Evolutionary conservation across 306 rosid genomes (phyloP).

Genomic region (Leucaena leucocephala): DNA sequence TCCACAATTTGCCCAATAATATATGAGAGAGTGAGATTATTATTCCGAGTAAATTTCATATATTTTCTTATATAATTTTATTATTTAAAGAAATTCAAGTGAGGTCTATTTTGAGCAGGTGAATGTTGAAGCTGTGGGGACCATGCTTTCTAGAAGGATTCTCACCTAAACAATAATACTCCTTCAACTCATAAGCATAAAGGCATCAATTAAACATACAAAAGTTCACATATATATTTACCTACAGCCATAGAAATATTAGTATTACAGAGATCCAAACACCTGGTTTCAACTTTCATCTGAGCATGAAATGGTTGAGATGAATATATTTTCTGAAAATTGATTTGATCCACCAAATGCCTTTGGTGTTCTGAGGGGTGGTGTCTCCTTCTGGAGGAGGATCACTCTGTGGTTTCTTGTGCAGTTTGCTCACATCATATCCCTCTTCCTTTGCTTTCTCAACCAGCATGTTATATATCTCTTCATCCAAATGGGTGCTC

Average conservation of each 20-base stretch:
- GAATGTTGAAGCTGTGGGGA: too few relatives aligned
- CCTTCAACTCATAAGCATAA: conserved; percentile 7
- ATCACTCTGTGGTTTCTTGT: conserved; percentile 80
- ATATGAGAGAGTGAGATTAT: too few relatives aligned
- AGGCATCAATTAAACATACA: conserved; percentile 16
- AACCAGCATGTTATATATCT: conserved; percentile 60
- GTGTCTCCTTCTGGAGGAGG: conserved; percentile 64
- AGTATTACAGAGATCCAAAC: conserved; percentile 29
- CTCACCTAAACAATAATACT: not conserved
- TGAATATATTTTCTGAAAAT: conserved; percentile 51
- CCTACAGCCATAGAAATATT: conserved; percentile 23
- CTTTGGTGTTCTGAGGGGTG: conserved; percentile 62
- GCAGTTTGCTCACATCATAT: conserved; percentile 88
- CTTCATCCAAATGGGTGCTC: conserved; percentile 60
- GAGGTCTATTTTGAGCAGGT: too few relatives aligned
- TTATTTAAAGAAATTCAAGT: too few relatives aligned
- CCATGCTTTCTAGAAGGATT: not conserved
- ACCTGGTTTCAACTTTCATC: too few relatives aligned
- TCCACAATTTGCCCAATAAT: too few relatives aligned
- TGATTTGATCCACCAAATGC: conserved; percentile 83
- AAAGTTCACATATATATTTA: conserved; percentile 26
- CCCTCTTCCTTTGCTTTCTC: conserved; percentile 65
- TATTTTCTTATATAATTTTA: too few relatives aligned
- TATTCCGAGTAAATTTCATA: too few relatives aligned
- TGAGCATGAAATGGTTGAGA: not conserved